These are phyloP conservation scores for Dactylonectria estremocensis DNA, from an alignment of 2,329 filamentous ascomycete genomes.

Conservation along the genomic window DNA sequence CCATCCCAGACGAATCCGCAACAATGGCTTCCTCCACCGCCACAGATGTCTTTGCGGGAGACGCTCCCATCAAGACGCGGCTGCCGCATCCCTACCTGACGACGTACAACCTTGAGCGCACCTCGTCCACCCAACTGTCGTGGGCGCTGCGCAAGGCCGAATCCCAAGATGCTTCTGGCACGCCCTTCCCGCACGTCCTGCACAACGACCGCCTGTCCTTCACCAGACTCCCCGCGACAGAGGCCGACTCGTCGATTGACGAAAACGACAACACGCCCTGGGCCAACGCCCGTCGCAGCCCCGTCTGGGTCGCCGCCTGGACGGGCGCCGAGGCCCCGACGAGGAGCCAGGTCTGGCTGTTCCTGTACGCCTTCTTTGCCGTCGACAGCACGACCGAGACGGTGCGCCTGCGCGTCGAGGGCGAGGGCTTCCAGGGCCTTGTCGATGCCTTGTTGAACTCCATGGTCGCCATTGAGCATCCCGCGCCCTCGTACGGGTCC, in stretches of 20 bases:
- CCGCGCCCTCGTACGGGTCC: not conserved
- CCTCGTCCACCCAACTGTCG: slow-evolving; percentile 32
- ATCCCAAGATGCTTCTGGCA: slow-evolving; percentile 34
- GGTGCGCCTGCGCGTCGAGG: slow-evolving; percentile 43
- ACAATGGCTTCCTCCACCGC: slow-evolving; percentile 34
- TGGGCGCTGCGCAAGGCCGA: slow-evolving; percentile 42
- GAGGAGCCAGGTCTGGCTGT: slow-evolving; percentile 64
- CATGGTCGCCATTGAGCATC: slow-evolving; percentile 60
- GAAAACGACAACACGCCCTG: slow-evolving; percentile 59
- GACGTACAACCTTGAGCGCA: slow-evolving; percentile 44
- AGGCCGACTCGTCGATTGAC: slow-evolving; percentile 42
- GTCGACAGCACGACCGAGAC: slow-evolving; percentile 41
- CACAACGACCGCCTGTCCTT: slow-evolving; percentile 41
- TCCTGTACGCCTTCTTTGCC: slow-evolving; percentile 64
- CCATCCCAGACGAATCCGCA: slow-evolving; percentile 6
- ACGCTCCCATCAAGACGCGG: slow-evolving; percentile 61
- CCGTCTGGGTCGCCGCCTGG: slow-evolving; percentile 61
- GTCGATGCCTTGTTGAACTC: slow-evolving; percentile 55
- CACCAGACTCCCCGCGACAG: slow-evolving; percentile 34
- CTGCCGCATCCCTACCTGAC: slow-evolving; percentile 42
- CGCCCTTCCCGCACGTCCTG: slow-evolving; percentile 39
- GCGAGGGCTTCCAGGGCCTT: slow-evolving; percentile 35
- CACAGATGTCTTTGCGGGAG: slow-evolving; percentile 39
- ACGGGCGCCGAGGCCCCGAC: slow-evolving; percentile 55
- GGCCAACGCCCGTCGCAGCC: slow-evolving; percentile 65